Conservation (phyloP, 768 basidiomycete genomes). For the Coprinellus aureogranulatus region DNA sequence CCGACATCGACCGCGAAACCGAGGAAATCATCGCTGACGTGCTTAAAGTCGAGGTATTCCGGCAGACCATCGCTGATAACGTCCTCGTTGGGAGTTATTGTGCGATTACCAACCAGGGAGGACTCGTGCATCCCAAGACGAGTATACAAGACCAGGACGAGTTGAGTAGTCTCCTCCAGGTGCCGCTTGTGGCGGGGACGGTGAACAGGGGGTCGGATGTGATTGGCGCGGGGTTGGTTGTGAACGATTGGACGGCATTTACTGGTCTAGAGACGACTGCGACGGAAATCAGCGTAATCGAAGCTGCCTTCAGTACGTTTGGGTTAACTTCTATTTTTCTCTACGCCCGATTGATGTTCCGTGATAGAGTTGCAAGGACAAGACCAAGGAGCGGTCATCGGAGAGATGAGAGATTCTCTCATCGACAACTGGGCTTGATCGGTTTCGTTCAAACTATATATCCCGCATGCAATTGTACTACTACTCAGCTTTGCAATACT, state of each 20-base stretch:
- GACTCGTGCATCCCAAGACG: conserved; percentile 96
- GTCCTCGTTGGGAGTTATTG: conserved; percentile 97
- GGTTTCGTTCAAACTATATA: background rate
- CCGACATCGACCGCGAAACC: conserved; percentile 97
- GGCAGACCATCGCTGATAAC: conserved; percentile 95
- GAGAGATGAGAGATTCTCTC: conserved; percentile 87
- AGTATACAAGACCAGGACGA: conserved; percentile 98
- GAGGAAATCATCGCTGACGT: conserved; percentile 99
- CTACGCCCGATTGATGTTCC: conserved; percentile 7
- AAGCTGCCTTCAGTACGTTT: conserved; percentile 93
- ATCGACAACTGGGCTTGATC: conserved; percentile 90
- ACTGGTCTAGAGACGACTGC: conserved; percentile 99
- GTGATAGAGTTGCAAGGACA: conserved; percentile 81
- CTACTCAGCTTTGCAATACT: background rate
- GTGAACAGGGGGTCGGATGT: conserved; percentile 99
- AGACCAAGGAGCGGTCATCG: conserved; percentile 76
- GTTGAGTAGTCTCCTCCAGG: conserved; percentile 86
- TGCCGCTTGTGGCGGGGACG: conserved; percentile 95
- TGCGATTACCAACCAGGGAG: conserved; percentile 94
- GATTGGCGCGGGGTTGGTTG: conserved; percentile 94
- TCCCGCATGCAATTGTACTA: background rate
- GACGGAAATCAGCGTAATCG: conserved; percentile 97
- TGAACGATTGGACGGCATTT: conserved; percentile 99
- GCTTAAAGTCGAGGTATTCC: conserved; percentile 97
- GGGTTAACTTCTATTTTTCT: background rate